Percentiles rank a stretch among this genome's conserved stretches.
These are phyloP conservation scores for Schoenoplectus tabernaemontani DNA, from an alignment of 202 grass and related monocot species.

Conservation along the genomic window DNA sequence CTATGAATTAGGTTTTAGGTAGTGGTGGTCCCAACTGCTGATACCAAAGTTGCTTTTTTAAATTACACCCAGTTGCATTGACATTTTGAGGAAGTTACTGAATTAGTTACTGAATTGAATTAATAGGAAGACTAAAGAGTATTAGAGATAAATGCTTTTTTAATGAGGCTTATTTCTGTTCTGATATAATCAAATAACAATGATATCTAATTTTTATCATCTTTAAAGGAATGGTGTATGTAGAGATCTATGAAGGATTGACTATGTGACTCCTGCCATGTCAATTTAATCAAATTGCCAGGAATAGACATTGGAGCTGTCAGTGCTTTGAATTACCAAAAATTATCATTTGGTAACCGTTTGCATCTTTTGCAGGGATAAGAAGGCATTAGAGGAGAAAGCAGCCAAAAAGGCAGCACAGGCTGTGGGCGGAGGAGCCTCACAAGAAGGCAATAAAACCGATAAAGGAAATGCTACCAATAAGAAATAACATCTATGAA, in stretches of 20 bases:
- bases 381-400: slow-evolving; percentile 92
- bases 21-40: neutral
- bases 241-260: neutral
- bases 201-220: neutral
- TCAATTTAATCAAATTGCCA: neutral
- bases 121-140: neutral
- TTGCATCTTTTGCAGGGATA: slow-evolving; percentile 43
- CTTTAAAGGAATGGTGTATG: neutral
- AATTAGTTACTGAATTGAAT: no score
- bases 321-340: neutral
- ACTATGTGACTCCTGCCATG: neutral
- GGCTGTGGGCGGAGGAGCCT: slow-evolving; percentile 22
- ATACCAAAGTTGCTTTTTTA: neutral
- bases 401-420: slow-evolving; percentile 79
- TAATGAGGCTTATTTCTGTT: neutral
- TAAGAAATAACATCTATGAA: slow-evolving; percentile 35
- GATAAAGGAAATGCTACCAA: slow-evolving; percentile 25
- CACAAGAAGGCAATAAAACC: slow-evolving; percentile 38
- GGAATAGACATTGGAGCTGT: neutral
- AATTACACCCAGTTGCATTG: neutral
- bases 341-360: neutral
- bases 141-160: neutral
- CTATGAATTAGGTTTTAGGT: neutral
- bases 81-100: neutral
- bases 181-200: neutral